Evolutionary conservation across 2,329 filamentous ascomycete genomes (phyloP), one percentile per base, ranked within the genome.

Genomic region (Phaeosphaeriaceae sp.): DNA sequence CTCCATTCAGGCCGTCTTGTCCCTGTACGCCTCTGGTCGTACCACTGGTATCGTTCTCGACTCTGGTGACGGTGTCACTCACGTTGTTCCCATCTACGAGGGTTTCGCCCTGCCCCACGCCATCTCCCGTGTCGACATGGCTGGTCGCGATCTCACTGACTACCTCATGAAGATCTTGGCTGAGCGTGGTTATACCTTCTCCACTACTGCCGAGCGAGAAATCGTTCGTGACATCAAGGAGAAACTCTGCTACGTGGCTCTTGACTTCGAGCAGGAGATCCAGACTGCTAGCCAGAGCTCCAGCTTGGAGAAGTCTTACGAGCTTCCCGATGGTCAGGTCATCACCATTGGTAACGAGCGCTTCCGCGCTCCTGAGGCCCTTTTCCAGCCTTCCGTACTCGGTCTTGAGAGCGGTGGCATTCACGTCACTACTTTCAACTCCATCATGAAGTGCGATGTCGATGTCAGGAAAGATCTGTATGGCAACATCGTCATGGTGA

Each of bases 141-240:
- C 94, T 82, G 94, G 94, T 79, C 94, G 94, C 87, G 94, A 99
- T 80, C 86, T 99, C 84, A 99, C 94, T 80, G 94, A 97, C 81
- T 97, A 99, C 87, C 89, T 99, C 74, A 97, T 99, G 94, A 97
- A 97, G 90, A 97, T 99, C 75, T 83, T 99, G 74, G 94, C 94
- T 73, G 94, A 99, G 89, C 92, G 94, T 76, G 94, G 94, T 74
- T 97, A 99, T 86, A 91, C 91, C 73, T 99, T 99, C 90, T 97
- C 93, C 77, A 99, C 94, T 83, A 97, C 94, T 58, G 94, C 94
- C 80, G 94, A 99, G 86, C 94, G 94, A 81, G 94, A 97, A 95
- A 99, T 97, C 77, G 94, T 97, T 75, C 93, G 94, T 85, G 94
- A 99, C 80, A 97, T 99, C 86, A 99, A 99, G 89, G 94, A 99